Evolutionary conservation across 805 yeast genomes (phyloP).

Genomic region (Saturnispora dispora): DNA sequence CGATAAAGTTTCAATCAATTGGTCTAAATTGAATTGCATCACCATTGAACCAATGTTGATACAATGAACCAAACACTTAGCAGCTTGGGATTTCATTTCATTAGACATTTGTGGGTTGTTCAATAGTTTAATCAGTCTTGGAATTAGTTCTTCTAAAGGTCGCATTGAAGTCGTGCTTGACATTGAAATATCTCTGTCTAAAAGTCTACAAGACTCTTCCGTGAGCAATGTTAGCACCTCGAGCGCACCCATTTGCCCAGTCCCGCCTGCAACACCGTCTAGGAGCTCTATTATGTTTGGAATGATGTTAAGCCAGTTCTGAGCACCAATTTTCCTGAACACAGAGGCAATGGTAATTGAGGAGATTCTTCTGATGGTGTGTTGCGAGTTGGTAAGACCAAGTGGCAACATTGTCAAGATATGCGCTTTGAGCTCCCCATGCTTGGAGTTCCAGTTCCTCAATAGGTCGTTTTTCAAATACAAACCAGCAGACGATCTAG

Average conservation of each 20-base stretch:
- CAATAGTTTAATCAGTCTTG: slow-evolving; percentile 50
- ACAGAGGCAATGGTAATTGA: slow-evolving; percentile 85
- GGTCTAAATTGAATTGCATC: slow-evolving; percentile 55
- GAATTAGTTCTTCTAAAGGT: slow-evolving; percentile 62
- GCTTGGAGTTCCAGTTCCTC: slow-evolving; percentile 26
- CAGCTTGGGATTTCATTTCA: slow-evolving; percentile 49
- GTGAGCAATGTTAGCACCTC: slow-evolving; percentile 79
- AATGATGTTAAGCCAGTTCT: slow-evolving; percentile 67
- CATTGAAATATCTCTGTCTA: slow-evolving; percentile 59
- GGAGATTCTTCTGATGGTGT: slow-evolving; percentile 75
- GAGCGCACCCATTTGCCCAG: slow-evolving; percentile 64
- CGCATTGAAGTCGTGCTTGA: slow-evolving; percentile 26
- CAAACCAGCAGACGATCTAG: slow-evolving; percentile 84
- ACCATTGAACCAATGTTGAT: slow-evolving; percentile 62
- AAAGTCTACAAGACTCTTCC: slow-evolving; percentile 67
- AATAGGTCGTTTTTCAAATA: slow-evolving; percentile 70
- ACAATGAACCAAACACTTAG: slow-evolving; percentile 70
- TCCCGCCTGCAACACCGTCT: slow-evolving; percentile 34
- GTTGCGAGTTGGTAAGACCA: slow-evolving; percentile 44
- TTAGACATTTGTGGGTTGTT: slow-evolving; percentile 36
- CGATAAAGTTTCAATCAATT: slow-evolving; percentile 55
- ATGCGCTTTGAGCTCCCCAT: slow-evolving; percentile 26
- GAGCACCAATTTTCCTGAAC: slow-evolving; percentile 56
- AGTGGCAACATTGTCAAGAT: slow-evolving; percentile 30
- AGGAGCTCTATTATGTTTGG: slow-evolving; percentile 59